Conservation (phyloP, 2,329 filamentous ascomycete genomes). For the Aspergillus oerlinghausenensis region DNA sequence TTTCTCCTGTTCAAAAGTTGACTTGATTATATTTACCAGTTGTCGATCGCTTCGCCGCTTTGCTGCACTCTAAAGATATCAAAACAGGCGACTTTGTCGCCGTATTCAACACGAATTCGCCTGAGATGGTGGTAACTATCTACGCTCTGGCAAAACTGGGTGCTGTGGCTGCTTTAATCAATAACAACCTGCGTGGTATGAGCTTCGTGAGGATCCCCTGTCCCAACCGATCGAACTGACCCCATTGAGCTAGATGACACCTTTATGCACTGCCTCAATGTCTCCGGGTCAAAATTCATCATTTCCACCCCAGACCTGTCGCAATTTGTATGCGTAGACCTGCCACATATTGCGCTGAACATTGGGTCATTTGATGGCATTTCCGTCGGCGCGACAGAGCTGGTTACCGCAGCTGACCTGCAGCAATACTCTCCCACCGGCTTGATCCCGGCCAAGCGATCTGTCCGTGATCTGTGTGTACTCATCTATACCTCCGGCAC, state of each 20-base stretch:
- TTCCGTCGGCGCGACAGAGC: conserved; percentile 19
- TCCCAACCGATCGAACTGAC: neutral
- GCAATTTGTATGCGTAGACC: conserved; percentile 27
- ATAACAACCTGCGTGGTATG: conserved; percentile 45
- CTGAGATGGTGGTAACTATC: conserved; percentile 44
- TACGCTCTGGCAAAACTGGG: conserved; percentile 46
- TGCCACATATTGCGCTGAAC: conserved; percentile 37
- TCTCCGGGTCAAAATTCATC: conserved; percentile 39
- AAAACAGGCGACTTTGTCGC: conserved; percentile 40
- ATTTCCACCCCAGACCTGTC: conserved; percentile 44
- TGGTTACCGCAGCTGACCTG: conserved; percentile 21
- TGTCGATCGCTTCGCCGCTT: conserved; percentile 41
- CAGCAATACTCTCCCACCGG: conserved; percentile 22
- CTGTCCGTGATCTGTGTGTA: conserved; percentile 30
- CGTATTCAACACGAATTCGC: conserved; percentile 47
- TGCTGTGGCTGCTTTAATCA: conserved; percentile 44
- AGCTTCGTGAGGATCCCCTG: neutral
- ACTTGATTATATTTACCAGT: conserved; percentile 23
- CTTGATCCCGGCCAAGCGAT: conserved; percentile 29
- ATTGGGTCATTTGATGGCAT: conserved; percentile 33
- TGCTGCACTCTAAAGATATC: conserved; percentile 37
- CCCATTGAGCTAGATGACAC: conserved; percentile 35
- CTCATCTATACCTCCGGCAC: conserved; percentile 49
- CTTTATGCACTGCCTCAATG: conserved; percentile 41
- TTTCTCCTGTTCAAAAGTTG: conserved; percentile 8